phyloP scores from a whole-genome alignment of 2,329 filamentous ascomycete genomes.

The Pseudocercospora fijiensis region DNA sequence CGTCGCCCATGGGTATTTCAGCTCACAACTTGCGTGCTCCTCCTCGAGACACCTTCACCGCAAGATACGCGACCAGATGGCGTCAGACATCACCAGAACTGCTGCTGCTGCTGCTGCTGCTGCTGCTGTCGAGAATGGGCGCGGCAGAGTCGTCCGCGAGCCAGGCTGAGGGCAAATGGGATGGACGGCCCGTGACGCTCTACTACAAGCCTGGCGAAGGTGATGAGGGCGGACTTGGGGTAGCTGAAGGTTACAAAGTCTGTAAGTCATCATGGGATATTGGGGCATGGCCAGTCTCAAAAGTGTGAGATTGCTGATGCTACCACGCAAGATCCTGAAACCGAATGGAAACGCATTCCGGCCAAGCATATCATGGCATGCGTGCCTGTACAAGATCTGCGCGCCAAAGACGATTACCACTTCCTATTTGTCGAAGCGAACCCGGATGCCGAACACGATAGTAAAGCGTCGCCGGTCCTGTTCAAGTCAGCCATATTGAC shows the following conservation, averaged over 20 bases:
- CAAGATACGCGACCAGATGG: not conserved
- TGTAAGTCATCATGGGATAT: conserved; percentile 18
- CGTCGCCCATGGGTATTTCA: not conserved
- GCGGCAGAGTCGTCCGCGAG: conserved; percentile 23
- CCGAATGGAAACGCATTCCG: conserved; percentile 23
- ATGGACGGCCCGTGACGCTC: conserved; percentile 32
- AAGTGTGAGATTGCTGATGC: not conserved
- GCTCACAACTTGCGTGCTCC: not conserved
- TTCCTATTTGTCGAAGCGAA: conserved; percentile 31
- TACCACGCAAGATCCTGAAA: conserved; percentile 15
- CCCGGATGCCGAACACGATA: conserved; percentile 20
- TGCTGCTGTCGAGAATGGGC: conserved; percentile 25
- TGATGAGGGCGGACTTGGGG: conserved; percentile 24
- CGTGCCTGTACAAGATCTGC: conserved; percentile 18
- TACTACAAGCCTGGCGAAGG: conserved; percentile 26
- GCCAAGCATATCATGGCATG: conserved; percentile 30
- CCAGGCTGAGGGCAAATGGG: conserved; percentile 28
- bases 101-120: not conserved
- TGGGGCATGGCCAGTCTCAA: not conserved
- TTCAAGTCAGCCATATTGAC: conserved; percentile 28
- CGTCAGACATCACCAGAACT: not conserved
- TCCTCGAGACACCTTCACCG: not conserved
- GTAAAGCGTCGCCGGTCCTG: conserved; percentile 22
- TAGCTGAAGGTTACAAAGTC: conserved; percentile 27
- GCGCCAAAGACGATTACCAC: conserved; percentile 21